Conservation (phyloP, 371 early-diverging fungal genomes). For the Umbelopsis sp. region DNA sequence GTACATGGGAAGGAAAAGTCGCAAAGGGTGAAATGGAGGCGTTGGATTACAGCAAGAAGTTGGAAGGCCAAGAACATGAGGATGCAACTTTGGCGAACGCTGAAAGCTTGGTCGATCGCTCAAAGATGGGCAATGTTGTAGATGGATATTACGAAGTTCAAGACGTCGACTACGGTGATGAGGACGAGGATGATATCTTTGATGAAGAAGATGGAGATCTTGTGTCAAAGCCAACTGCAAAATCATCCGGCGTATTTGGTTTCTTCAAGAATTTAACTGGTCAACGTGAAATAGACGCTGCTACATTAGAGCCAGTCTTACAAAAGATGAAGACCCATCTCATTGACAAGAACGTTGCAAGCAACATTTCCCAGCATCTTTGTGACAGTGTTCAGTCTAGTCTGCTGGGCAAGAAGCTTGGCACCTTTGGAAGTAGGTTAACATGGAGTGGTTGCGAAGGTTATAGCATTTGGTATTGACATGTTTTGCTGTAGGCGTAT, state of each 20-base stretch:
- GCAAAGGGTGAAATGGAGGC: slow-evolving; percentile 68
- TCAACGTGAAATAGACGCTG: slow-evolving; percentile 63
- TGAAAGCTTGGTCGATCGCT: slow-evolving; percentile 61
- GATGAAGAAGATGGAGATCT: slow-evolving; percentile 48
- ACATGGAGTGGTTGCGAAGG: not conserved
- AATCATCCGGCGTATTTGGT: slow-evolving; percentile 56
- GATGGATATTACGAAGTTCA: slow-evolving; percentile 87
- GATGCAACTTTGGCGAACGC: slow-evolving; percentile 31
- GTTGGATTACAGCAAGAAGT: slow-evolving; percentile 67
- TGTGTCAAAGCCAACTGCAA: slow-evolving; percentile 21
- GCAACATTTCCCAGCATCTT: slow-evolving; percentile 85
- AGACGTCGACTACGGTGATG: slow-evolving; percentile 66
- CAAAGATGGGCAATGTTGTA: slow-evolving; percentile 58
- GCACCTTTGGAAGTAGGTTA: slow-evolving; percentile 71
- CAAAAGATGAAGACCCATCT: slow-evolving; percentile 89
- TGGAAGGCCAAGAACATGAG: slow-evolving; percentile 29
- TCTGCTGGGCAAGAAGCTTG: slow-evolving; percentile 79
- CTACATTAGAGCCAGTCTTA: slow-evolving; percentile 73
- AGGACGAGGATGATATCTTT: slow-evolving; percentile 48
- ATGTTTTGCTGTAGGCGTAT: slow-evolving; percentile 45
- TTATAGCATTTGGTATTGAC: not conserved
- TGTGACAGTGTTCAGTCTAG: slow-evolving; percentile 80
- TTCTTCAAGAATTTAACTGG: slow-evolving; percentile 74
- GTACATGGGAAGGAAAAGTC: slow-evolving; percentile 69
- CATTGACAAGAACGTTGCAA: slow-evolving; percentile 93